Percentiles rank a stretch among this genome's conserved stretches.
Conservation (phyloP, 225 moss, liverwort and hornwort genomes). For the Antitrichia curtipendula region DNA sequence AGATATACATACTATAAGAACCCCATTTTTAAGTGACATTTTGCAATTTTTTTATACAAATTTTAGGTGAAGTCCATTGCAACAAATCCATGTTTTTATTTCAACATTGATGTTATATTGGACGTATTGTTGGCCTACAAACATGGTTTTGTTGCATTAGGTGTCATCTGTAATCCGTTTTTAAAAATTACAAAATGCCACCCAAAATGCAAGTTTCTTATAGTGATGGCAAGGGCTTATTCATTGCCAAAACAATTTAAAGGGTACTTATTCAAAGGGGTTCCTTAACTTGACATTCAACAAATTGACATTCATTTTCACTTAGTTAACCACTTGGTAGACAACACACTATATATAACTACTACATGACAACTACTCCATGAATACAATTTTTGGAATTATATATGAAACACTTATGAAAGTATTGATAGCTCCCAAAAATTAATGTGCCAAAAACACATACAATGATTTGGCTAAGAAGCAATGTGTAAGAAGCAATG, state of each 20-base stretch:
- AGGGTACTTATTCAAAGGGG: not conserved
- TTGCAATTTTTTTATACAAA: too few relatives aligned
- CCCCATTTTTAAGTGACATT: too few relatives aligned
- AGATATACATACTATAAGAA: too few relatives aligned
- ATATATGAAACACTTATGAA: not conserved
- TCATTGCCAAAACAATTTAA: not conserved
- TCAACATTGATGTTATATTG: too few relatives aligned
- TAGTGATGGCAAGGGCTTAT: not conserved
- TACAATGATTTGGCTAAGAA: rapidly evolving
- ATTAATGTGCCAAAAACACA: not conserved
- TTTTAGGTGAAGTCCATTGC: too few relatives aligned
- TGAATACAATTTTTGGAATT: not conserved
- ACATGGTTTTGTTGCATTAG: too few relatives aligned
- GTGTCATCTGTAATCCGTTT: too few relatives aligned
- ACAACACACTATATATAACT: not conserved
- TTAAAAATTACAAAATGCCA: too few relatives aligned
- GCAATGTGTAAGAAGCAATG: rapidly evolving
- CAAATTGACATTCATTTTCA: not conserved
- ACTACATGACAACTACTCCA: not conserved
- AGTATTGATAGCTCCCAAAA: not conserved
- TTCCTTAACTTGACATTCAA: rapidly evolving
- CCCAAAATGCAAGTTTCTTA: too few relatives aligned
- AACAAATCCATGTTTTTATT: too few relatives aligned
- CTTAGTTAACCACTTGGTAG: not conserved
- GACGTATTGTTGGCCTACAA: too few relatives aligned